These are phyloP conservation scores for Nitzschia sp. DNA, from an alignment of 108 stramenopile species.

Conservation along the genomic window DNA sequence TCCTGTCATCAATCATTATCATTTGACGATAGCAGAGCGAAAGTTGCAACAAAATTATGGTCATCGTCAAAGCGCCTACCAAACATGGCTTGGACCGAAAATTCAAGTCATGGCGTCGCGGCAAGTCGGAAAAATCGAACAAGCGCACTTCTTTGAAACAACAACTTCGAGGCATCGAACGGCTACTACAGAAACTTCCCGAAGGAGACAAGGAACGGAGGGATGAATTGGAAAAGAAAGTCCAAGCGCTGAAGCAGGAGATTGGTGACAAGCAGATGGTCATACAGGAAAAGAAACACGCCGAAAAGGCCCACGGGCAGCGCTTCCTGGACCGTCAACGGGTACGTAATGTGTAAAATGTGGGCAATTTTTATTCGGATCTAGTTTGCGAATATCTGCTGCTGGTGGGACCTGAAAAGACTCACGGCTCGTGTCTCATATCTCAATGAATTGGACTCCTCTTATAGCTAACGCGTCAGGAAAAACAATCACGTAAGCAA, in stretches of 20 bases:
- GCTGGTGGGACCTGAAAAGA: too few species aligned
- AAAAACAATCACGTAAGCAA: constrained; percentile 49
- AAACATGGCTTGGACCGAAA: constrained; percentile 71
- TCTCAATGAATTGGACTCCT: too few species aligned
- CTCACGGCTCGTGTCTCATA: too few species aligned
- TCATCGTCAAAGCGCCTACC: constrained; percentile 32
- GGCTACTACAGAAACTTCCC: constrained; percentile 52
- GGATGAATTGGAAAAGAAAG: constrained; percentile 51
- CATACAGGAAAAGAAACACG: constrained; percentile 58
- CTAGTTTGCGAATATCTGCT: too few species aligned
- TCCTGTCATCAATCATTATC: too few species aligned
- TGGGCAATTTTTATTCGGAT: too few species aligned
- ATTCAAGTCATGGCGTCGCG: constrained; percentile 78
- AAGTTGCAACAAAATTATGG: too few species aligned
- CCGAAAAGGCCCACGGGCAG: constrained; percentile 72
- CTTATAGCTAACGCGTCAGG: constrained; percentile 59
- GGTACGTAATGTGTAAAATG: too few species aligned
- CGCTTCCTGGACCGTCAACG: constrained; percentile 87
- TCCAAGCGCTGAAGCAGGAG: constrained; percentile 36
- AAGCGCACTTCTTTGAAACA: constrained; percentile 55
- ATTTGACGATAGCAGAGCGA: too few species aligned
- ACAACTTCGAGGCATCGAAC: constrained; percentile 62
- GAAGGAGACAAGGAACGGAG: constrained; percentile 27
- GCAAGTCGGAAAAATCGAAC: constrained; percentile 53
- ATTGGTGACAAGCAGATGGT: constrained; percentile 32